Conservation (phyloP, 805 yeast genomes). For the Yamadazyma scolyti region DNA sequence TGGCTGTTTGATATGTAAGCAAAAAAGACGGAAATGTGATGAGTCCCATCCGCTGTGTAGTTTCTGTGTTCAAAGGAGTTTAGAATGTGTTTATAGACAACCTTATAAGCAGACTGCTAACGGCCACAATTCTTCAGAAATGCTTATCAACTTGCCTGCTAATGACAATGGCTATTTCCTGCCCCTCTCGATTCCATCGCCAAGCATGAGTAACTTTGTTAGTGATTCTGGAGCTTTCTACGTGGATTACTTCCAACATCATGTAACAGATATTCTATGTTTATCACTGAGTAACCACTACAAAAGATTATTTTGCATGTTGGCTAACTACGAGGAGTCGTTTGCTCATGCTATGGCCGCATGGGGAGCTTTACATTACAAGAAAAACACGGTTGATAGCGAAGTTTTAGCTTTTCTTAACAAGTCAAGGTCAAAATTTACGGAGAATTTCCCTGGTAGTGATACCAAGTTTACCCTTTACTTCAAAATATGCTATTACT, state of each 20-base stretch:
- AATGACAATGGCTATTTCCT: neutral
- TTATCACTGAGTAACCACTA: slow-evolving; percentile 20
- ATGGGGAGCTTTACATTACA: slow-evolving; percentile 20
- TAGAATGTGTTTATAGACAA: slow-evolving; percentile 9
- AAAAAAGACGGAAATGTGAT: slow-evolving; percentile 17
- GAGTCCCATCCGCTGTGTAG: slow-evolving; percentile 17
- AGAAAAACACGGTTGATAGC: slow-evolving; percentile 3
- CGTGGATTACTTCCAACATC: slow-evolving; percentile 14
- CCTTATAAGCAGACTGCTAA: neutral
- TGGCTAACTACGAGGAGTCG: slow-evolving; percentile 16
- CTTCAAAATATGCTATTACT: slow-evolving; percentile 5
- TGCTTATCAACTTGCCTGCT: neutral
- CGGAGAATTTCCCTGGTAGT: slow-evolving; percentile 1
- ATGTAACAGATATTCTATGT: slow-evolving; percentile 14
- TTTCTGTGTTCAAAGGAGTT: slow-evolving; percentile 10
- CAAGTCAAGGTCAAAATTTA: slow-evolving; percentile 3
- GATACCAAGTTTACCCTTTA: slow-evolving; percentile 1
- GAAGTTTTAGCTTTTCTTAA: slow-evolving; percentile 3
- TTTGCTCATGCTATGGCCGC: slow-evolving; percentile 18
- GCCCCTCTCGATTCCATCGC: too few relatives aligned
- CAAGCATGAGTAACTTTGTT: too few relatives aligned
- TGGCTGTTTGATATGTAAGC: slow-evolving; percentile 13
- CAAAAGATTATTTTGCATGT: slow-evolving; percentile 14
- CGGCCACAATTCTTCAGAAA: neutral
- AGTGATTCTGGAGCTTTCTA: slow-evolving; percentile 12